Evolutionary conservation across 768 basidiomycete genomes (phyloP).

Genomic region (Boletus reticulatus): DNA sequence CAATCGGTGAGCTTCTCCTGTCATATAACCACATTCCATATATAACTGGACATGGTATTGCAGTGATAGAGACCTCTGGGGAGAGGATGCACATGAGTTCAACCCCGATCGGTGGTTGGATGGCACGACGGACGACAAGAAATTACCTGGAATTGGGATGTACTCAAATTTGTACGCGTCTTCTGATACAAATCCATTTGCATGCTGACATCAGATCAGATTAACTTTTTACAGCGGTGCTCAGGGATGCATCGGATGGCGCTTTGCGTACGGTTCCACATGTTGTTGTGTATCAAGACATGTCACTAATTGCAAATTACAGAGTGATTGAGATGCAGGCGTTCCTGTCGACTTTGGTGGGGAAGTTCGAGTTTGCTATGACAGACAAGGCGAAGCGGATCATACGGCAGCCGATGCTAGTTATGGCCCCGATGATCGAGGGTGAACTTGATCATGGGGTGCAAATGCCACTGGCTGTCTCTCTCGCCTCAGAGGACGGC

Average conservation of each 20-base stretch:
- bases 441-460: constrained; percentile 29
- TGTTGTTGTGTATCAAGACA: too few species aligned
- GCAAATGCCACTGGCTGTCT: constrained; percentile 28
- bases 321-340: constrained; percentile 51
- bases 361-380: constrained; percentile 48
- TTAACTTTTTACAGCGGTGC: constrained; percentile 16
- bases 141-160: constrained; percentile 11
- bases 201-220: not conserved
- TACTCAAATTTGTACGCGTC: constrained; percentile 10
- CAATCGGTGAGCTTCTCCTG: constrained; percentile 41
- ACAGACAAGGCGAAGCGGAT: constrained; percentile 29
- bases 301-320: not conserved
- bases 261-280: constrained; percentile 21
- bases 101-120: constrained; percentile 13
- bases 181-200: not conserved
- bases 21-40: not conserved
- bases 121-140: not conserved
- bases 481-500: constrained; percentile 5
- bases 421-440: constrained; percentile 30
- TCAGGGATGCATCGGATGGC: constrained; percentile 26
- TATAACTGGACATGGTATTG: not conserved
- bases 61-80: constrained; percentile 24
- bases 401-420: constrained; percentile 27
- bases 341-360: constrained; percentile 51
- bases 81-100: constrained; percentile 24